Conservation (phyloP, 1,284 basidiomycete genomes). For the Ganoderma boninense region DNA sequence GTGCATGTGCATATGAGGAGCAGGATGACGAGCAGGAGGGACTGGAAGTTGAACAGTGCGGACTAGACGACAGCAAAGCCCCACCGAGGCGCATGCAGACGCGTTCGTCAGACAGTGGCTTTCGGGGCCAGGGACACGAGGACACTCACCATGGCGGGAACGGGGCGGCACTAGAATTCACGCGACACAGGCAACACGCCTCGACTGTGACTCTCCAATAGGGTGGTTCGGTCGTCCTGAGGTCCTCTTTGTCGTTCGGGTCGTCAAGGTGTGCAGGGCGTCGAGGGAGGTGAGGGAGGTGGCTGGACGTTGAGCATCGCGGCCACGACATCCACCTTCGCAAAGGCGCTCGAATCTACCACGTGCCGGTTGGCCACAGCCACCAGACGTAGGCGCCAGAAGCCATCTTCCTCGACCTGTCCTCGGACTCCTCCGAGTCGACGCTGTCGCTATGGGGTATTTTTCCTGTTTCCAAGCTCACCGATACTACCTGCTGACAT, state of each 20-base stretch:
- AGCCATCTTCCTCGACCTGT: no score
- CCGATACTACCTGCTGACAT: no score
- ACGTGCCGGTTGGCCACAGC: not conserved
- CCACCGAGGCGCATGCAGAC: not conserved
- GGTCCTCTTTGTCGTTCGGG: not conserved
- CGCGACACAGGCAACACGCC: not conserved
- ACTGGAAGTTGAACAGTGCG: slow-evolving; percentile 98
- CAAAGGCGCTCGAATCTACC: not conserved
- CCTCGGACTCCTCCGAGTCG: no score
- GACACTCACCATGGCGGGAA: slow-evolving; percentile 2
- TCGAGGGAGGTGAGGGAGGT: not conserved
- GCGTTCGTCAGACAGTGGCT: not conserved
- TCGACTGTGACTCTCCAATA: not conserved
- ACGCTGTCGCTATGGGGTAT: no score
- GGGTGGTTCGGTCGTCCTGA: not conserved
- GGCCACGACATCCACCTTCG: not conserved
- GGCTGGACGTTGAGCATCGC: not conserved
- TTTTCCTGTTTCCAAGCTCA: no score
- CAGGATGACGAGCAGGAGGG: slow-evolving; percentile 91
- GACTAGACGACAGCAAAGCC: slow-evolving; percentile 62
- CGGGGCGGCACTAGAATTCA: not conserved
- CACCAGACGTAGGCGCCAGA: not conserved
- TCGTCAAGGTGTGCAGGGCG: not conserved
- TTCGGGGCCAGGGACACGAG: not conserved
- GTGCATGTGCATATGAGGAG: slow-evolving; percentile 98